Evolutionary conservation across 345 rosid species (phyloP), one percentile per base, ranked within the genome.

Genomic region (Populus euphratica): DNA sequence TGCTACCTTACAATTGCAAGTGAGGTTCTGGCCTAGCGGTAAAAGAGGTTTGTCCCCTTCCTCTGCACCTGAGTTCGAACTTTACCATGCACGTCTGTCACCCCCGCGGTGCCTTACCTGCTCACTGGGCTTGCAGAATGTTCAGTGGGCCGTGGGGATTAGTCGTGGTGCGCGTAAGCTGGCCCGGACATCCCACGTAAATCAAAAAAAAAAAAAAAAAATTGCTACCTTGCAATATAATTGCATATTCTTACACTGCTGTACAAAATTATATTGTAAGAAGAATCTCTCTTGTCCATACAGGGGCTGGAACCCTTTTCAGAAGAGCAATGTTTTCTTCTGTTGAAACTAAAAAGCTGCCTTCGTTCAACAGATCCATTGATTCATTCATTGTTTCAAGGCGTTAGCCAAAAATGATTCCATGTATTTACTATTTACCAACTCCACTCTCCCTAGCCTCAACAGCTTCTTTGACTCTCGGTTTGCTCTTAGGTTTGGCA

Each of bases 401-500:
- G n/a, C 23, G 21, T 16, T 7, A 21, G 20, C 52, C 54, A 62
- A n/a, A 23, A 68, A 18, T 31, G 64, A 20, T 47, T 43, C 33
- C 29, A 7, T 23, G 29, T 38, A 65, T 6, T 27, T 69, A 35
- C 68, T 14, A 44, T 36, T 21, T 63, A 35, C 35, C 39, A 5
- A 20, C 59, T 54, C 16, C 21, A 47, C 47, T 35, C 76, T 68
- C 59, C 39, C 63, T 12, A 38, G 69, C 81, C 73, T 77, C 76
- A 13, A 64, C 43, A 12, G 78, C 76, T 78, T 71, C 77, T 80
- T 79, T 85, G 43, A 75, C 83, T 83, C 82, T 83, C 17, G 84
- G 81, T 78, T 81, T 86, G 66, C 80, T 83, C 86, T 86, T 96
- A 36, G 97, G 97, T 52, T 52, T 98, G 89, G 68, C 99, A 98